Evolutionary conservation across 495 filamentous ascomycete species (phyloP).

Genomic region (Aspergillus bertholletiae): DNA sequence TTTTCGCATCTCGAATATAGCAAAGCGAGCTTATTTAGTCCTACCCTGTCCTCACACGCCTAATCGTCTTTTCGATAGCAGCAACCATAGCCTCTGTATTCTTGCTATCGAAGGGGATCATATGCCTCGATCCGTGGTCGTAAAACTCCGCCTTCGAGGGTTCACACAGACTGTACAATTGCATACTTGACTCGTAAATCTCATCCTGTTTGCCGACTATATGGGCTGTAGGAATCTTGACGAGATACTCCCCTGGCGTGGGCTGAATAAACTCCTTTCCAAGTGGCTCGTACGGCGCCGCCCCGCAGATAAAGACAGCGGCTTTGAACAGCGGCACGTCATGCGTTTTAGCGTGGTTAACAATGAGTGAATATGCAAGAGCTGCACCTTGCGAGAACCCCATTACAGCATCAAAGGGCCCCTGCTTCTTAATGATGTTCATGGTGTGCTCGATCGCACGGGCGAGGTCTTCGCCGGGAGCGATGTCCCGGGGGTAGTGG

Average conservation of each 20-base stretch:
- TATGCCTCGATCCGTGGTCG: constrained; percentile 38
- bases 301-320: constrained; percentile 41
- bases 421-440: constrained; percentile 28
- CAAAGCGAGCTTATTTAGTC: background rate
- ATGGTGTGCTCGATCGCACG: constrained; percentile 31
- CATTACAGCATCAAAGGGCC: constrained; percentile 46
- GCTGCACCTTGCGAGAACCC: constrained; percentile 46
- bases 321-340: constrained; percentile 32
- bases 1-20: background rate
- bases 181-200: constrained; percentile 26
- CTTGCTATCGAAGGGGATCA: constrained; percentile 37
- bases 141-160: constrained; percentile 29
- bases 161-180: constrained; percentile 34
- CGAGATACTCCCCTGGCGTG: constrained; percentile 13
- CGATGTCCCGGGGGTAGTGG: constrained; percentile 28
- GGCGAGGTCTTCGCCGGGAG: constrained; percentile 24
- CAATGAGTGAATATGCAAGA: constrained; percentile 32
- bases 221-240: constrained; percentile 38
- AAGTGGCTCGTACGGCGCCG: constrained; percentile 26
- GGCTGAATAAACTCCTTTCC: constrained; percentile 16
- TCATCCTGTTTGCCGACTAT: constrained; percentile 36
- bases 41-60: constrained; percentile 16
- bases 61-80: constrained; percentile 30
- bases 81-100: constrained; percentile 31
- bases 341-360: constrained; percentile 29